A percentile compares a stretch with the other conserved stretches of the same genome.
Conservation (phyloP, 306 rosid genomes). For the Echinosophora koreensis region DNA sequence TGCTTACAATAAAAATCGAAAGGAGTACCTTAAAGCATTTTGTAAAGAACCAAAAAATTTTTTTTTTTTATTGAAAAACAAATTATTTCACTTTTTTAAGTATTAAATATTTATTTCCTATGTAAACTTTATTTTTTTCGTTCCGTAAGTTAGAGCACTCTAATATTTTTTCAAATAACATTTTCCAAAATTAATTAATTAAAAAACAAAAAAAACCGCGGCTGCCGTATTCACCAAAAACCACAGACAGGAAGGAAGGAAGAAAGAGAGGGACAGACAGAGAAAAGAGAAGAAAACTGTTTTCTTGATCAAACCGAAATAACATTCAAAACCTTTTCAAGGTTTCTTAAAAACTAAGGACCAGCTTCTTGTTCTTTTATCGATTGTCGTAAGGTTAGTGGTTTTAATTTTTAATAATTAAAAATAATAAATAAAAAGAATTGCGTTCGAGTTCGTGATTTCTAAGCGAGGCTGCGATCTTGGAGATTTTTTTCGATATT, state of each 20-base stretch:
- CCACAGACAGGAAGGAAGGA: constrained; percentile 45
- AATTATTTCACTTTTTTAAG: no score
- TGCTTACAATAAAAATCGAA: no score
- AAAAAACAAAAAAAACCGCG: constrained; percentile 30
- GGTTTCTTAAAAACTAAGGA: constrained; percentile 24
- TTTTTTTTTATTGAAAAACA: no score
- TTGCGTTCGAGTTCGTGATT: constrained; percentile 4
- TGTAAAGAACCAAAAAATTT: no score
- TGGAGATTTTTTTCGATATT: constrained; percentile 39
- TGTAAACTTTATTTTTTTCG: no score
- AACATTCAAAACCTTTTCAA: constrained; percentile 15
- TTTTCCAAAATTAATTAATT: neutral
- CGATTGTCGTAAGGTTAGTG: neutral
- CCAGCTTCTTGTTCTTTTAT: neutral
- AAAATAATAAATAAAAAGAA: neutral
- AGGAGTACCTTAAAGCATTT: no score
- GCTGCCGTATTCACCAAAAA: constrained; percentile 59
- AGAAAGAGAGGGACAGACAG: neutral
- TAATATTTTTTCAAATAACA: no score
- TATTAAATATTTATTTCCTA: no score
- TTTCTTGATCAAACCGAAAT: constrained; percentile 40
- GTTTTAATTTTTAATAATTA: neutral
- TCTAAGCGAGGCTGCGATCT: constrained; percentile 52
- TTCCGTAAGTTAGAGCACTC: no score
- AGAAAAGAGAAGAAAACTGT: neutral